Conservation (phyloP, 2,329 filamentous ascomycete species). For the Blastomyces emzantsi region DNA sequence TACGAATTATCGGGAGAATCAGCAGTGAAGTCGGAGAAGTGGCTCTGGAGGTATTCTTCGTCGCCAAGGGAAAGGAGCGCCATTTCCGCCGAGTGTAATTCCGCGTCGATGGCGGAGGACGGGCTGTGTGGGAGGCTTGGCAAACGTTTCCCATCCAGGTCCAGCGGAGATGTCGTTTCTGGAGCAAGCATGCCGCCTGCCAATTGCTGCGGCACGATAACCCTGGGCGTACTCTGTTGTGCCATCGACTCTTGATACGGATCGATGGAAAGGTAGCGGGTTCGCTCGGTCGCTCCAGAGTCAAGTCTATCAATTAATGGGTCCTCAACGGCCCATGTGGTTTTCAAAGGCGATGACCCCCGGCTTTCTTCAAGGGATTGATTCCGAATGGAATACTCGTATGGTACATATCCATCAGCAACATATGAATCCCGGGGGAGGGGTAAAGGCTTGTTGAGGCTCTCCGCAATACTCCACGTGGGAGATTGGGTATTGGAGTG, state of each 20-base stretch:
- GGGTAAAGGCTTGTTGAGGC: not conserved
- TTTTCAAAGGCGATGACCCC: not conserved
- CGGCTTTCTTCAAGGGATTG: not conserved
- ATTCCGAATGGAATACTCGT: not conserved
- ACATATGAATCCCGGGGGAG: not conserved
- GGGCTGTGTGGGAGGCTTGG: slow-evolving; percentile 40
- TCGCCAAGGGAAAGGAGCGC: slow-evolving; percentile 20
- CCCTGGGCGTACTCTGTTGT: not conserved
- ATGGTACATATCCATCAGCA: not conserved
- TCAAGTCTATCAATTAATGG: not conserved
- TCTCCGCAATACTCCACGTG: not conserved
- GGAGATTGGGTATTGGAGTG: not conserved
- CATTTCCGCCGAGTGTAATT: slow-evolving; percentile 30
- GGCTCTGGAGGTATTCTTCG: slow-evolving; percentile 25
- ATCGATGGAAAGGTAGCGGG: not conserved
- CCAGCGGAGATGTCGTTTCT: slow-evolving; percentile 22
- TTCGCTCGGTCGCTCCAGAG: not conserved
- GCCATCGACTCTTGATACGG: slow-evolving; percentile 1
- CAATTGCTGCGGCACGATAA: not conserved
- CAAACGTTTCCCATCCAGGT: slow-evolving; percentile 32
- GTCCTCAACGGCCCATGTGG: not conserved
- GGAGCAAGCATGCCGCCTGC: not conserved
- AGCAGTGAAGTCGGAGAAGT: slow-evolving; percentile 35
- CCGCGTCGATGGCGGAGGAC: slow-evolving; percentile 38
- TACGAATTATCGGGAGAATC: slow-evolving; percentile 21